These are phyloP conservation scores for Syzygium syzygioides DNA, from an alignment of 441 rosid genomes.

Conservation along the genomic window DNA sequence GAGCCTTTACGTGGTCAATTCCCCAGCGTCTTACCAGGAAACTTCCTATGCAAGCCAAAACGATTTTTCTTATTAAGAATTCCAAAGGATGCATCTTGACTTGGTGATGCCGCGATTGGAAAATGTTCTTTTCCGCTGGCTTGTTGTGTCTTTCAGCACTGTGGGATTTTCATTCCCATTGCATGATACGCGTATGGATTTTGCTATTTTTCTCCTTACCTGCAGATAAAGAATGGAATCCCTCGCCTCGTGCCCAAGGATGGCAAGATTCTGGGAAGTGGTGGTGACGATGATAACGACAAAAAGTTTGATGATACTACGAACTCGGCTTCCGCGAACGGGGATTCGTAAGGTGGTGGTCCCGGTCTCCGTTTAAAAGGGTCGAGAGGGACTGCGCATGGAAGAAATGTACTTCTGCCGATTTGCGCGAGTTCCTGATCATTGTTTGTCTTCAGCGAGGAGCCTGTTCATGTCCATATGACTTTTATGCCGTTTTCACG, in stretches of 20 bases:
- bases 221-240: constrained; percentile 63
- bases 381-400: background rate
- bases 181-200: background rate
- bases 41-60: background rate
- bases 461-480: background rate
- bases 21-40: background rate
- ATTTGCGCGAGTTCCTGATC: background rate
- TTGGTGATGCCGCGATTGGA: background rate
- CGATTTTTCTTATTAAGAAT: background rate
- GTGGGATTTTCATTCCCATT: background rate
- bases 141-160: background rate
- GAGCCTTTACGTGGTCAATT: background rate
- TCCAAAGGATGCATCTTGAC: background rate
- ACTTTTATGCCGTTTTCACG: background rate
- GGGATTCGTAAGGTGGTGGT: background rate
- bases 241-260: constrained; percentile 71
- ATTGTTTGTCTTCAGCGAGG: background rate
- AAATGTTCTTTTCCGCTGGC: background rate
- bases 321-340: constrained; percentile 11
- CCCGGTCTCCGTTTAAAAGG: background rate
- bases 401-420: background rate
- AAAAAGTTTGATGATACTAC: constrained; percentile 8
- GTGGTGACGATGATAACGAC: constrained; percentile 4
- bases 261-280: constrained; percentile 54
- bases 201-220: background rate